Evolutionary conservation across 108 stramenopile species (phyloP).

Genomic region (Fistulifera solaris): DNA sequence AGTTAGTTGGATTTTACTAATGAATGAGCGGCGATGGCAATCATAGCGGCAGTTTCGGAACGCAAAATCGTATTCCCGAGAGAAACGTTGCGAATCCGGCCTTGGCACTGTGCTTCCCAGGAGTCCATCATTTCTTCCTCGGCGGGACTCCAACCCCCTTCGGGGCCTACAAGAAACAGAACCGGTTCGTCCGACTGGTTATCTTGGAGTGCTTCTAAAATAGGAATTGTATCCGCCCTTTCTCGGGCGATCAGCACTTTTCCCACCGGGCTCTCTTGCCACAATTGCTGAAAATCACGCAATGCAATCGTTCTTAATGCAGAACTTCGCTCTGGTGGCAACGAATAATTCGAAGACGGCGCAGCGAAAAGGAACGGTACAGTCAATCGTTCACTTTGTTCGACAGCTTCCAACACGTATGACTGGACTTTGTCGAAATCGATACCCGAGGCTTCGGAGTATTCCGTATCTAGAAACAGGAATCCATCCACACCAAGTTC

Average conservation of each 20-base stretch:
- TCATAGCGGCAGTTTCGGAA: conserved; percentile 73
- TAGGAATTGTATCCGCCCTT: conserved; percentile 28
- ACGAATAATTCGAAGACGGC: not conserved
- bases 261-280: not conserved
- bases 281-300: not conserved
- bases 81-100: conserved; percentile 42
- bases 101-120: conserved; percentile 3
- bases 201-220: conserved; percentile 32
- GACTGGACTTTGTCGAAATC: conserved; percentile 31
- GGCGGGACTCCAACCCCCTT: conserved; percentile 75
- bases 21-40: conserved; percentile 42
- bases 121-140: conserved; percentile 47
- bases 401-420: conserved; percentile 67
- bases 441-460: conserved; percentile 12
- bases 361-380: conserved; percentile 25
- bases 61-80: conserved; percentile 53
- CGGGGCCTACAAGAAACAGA: conserved; percentile 66
- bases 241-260: conserved; percentile 56
- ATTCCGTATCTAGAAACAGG: conserved; percentile 24
- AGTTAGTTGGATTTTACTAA: conserved; percentile 10
- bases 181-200: conserved; percentile 6
- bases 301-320: too few species aligned
- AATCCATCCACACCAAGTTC: conserved; percentile 56
- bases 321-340: not conserved
- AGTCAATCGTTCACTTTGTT: conserved; percentile 76